Base-by-base conservation (phyloP, 306 rosid species). In the Luffa aegyptiaca region DNA sequence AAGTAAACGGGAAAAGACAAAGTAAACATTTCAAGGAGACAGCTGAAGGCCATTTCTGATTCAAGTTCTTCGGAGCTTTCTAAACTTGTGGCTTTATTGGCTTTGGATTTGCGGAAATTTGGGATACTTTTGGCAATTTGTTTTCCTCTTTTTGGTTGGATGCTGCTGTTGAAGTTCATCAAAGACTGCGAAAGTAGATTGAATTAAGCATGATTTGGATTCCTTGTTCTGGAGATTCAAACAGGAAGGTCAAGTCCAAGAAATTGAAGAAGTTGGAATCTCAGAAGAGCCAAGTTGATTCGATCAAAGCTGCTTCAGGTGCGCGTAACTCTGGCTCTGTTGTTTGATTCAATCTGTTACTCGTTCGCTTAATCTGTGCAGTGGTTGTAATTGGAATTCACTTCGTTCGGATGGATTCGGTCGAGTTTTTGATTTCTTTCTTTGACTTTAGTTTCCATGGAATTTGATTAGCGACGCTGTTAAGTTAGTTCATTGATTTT, bases 151-250 rank as follows among this genome's bases (percentile, higher is more conserved):
- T 17, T 31, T 75, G 46, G 44, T 58, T 59, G 13, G 69, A 77
- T 76, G 68, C 66, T 76, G 80, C 80, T 57, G 64, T 12, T 4
- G 80, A 58, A 59, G 72, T n/a, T 58, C 52, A 58, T 44, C 68
- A 42, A 37, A 37, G 53, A 80, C 16, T 21, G 57, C 74, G 39
- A 3, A 73, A 56, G 71, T 74, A 63, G 76, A 78, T 26, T 55
- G 51, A 8, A 52, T 31, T 51, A 82, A 85, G 45, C 70, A 95
- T 95, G 97, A 87, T 93, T 85, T 95, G 97, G 94, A 89, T 92
- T 86, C 97, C 92, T 9, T 92, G 98, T 85, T 90, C 91, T 71
- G 96, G 98, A 83, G 80, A 69, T 75, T 86, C 90, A 58, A 85
- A 81, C 86, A 68, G 87, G 49, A 92, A 88, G 61, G 83, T 80